Conservation (phyloP, 768 basidiomycete species). For the Macrocybe gigantea region DNA sequence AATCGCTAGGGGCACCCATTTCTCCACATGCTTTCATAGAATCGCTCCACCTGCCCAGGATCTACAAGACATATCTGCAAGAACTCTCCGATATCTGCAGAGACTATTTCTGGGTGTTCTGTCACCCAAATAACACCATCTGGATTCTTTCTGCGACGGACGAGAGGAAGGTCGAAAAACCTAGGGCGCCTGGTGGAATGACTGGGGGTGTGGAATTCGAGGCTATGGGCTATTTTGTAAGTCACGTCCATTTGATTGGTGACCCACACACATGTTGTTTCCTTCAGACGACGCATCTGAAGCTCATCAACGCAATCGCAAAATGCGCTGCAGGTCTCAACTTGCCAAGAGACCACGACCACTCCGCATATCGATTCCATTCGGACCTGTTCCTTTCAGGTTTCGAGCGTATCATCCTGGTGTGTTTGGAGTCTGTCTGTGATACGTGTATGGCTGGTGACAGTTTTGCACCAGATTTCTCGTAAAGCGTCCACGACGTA, state of each 20-base stretch:
- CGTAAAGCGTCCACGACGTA: slow-evolving; percentile 94
- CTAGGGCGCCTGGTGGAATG: slow-evolving; percentile 94
- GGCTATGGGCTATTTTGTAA: slow-evolving; percentile 91
- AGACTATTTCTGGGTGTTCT: slow-evolving; percentile 97
- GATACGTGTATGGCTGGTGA: background rate
- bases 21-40: slow-evolving; percentile 80
- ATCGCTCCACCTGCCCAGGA: slow-evolving; percentile 57
- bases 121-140: slow-evolving; percentile 89
- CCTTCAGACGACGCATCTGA: slow-evolving; percentile 78
- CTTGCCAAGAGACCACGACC: slow-evolving; percentile 60
- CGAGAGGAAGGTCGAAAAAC: slow-evolving; percentile 79
- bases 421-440: slow-evolving; percentile 29
- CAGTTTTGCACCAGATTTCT: slow-evolving; percentile 54
- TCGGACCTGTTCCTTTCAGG: slow-evolving; percentile 86
- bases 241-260: slow-evolving; percentile 19
- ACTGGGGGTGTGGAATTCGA: slow-evolving; percentile 98
- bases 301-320: slow-evolving; percentile 77
- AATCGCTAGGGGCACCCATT: slow-evolving; percentile 55
- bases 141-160: slow-evolving; percentile 86
- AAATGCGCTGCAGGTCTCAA: slow-evolving; percentile 59
- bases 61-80: slow-evolving; percentile 77
- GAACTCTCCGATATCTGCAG: slow-evolving; percentile 87
- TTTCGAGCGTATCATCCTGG: slow-evolving; percentile 84
- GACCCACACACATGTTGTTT: background rate
- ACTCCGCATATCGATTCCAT: slow-evolving; percentile 81